Evolutionary conservation across 345 rosid species (phyloP).

Genomic region (Melaleuca quinquenervia): DNA sequence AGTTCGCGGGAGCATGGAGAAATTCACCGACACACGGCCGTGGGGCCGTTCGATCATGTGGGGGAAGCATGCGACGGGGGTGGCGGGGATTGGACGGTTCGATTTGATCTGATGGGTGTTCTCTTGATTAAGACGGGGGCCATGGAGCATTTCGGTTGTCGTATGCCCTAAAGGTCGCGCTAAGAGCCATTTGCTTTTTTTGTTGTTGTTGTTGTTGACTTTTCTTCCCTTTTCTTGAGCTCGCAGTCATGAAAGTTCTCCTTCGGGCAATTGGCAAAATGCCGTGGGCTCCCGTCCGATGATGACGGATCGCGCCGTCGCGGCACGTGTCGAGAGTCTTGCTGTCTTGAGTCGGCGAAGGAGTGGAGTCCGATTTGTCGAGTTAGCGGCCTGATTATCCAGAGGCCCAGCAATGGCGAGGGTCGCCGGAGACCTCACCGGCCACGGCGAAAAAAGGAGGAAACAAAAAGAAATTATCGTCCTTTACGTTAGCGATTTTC

Average conservation of each 20-base stretch:
- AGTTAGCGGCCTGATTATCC: fast-evolving
- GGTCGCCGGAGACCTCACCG: no score
- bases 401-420: no score
- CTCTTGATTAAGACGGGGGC: background rate
- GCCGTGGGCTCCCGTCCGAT: background rate
- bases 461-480: no score
- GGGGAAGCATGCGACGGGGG: background rate
- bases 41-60: background rate
- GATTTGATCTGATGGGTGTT: background rate
- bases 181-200: background rate
- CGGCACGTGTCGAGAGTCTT: no score
- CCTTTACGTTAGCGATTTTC: no score
- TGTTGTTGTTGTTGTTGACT: no score
- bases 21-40: background rate
- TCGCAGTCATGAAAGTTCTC: background rate
- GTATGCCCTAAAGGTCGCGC: background rate
- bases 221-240: background rate
- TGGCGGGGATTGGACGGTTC: background rate
- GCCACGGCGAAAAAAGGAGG: no score
- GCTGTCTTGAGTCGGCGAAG: background rate
- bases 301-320: no score
- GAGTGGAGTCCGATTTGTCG: background rate
- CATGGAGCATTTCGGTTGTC: background rate
- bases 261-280: background rate
- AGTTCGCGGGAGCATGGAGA: background rate